These are phyloP conservation scores for Rubia balearica DNA, from an alignment of 305 asterid genomes.

Conservation along the genomic window DNA sequence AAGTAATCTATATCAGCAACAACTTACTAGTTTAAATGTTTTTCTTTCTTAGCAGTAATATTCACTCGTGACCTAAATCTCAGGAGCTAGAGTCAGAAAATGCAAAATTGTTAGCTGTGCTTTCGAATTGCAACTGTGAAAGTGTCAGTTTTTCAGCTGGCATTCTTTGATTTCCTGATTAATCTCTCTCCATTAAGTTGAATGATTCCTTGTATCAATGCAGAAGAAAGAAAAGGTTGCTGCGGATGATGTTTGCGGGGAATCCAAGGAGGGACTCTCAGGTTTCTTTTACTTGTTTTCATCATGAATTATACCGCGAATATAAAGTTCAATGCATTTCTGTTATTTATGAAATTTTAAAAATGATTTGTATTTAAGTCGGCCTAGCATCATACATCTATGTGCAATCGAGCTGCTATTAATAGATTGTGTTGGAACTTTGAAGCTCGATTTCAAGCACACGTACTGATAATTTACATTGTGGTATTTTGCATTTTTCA, in stretches of 20 bases:
- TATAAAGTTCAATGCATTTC: neutral
- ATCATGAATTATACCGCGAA: neutral
- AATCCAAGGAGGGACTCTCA: constrained; percentile 33
- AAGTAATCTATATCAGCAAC: constrained; percentile 21
- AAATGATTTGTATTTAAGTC: neutral
- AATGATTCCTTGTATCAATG: constrained; percentile 13
- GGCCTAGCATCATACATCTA: neutral
- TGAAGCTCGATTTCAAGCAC: neutral
- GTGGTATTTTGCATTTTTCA: neutral
- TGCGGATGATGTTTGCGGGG: constrained; percentile 20
- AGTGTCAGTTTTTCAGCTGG: constrained; percentile 30
- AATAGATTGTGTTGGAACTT: neutral
- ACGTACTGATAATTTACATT: neutral
- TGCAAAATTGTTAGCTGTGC: constrained; percentile 37
- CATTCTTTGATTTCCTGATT: neutral
- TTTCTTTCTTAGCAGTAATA: neutral
- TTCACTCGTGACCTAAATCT: constrained; percentile 6
- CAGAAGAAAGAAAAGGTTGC: constrained; percentile 35
- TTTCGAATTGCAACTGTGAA: constrained; percentile 57
- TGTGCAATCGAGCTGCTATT: neutral
- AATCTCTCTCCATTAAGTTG: neutral
- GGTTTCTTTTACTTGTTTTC: constrained; percentile 44
- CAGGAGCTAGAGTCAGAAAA: constrained; percentile 73
- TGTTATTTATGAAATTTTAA: neutral
- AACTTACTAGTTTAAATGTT: neutral